A percentile compares a stretch with the other conserved stretches of the same genome.
phyloP scores from a whole-genome alignment of 495 filamentous ascomycete species.

The Margaritispora aquatica region DNA sequence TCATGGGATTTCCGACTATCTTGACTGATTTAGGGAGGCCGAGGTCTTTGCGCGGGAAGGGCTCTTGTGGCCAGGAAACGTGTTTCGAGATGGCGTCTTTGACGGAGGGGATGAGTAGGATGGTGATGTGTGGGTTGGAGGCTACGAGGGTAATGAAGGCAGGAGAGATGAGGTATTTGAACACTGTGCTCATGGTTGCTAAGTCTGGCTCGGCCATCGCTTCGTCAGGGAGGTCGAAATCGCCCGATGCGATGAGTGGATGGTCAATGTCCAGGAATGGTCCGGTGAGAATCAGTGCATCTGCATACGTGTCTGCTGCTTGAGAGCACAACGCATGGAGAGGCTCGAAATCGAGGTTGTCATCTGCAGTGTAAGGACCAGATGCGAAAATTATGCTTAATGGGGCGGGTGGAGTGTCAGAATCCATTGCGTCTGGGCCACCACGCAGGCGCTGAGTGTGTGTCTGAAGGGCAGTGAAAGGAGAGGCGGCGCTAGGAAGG shows the following conservation, averaged over 20 bases:
- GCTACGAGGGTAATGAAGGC: constrained; percentile 58
- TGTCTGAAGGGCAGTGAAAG: constrained; percentile 49
- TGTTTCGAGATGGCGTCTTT: constrained; percentile 81
- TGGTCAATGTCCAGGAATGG: constrained; percentile 91
- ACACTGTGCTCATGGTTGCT: constrained; percentile 73
- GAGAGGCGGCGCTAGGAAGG: constrained; percentile 61
- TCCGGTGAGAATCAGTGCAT: constrained; percentile 74
- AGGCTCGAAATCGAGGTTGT: constrained; percentile 84
- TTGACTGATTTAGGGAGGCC: constrained; percentile 64
- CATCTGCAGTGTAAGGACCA: constrained; percentile 87
- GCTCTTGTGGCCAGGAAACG: constrained; percentile 87
- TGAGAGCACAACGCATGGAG: constrained; percentile 72
- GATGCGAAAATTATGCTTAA: constrained; percentile 71
- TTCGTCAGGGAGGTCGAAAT: constrained; percentile 81
- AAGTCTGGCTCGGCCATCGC: constrained; percentile 62
- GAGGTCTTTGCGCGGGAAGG: constrained; percentile 62
- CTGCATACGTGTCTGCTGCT: constrained; percentile 67
- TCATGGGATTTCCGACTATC: constrained; percentile 83
- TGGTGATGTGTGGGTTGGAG: constrained; percentile 65
- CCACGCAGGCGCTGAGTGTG: constrained; percentile 59
- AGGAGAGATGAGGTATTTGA: constrained; percentile 69
- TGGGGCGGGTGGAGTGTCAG: constrained; percentile 48
- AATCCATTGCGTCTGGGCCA: constrained; percentile 52
- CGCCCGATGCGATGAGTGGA: constrained; percentile 78
- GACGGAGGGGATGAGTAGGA: constrained; percentile 78